A percentile compares a stretch with the other conserved stretches of the same genome.
phyloP scores from a whole-genome alignment of 2,329 filamentous ascomycete genomes.

The Xylariaceae sp. region DNA sequence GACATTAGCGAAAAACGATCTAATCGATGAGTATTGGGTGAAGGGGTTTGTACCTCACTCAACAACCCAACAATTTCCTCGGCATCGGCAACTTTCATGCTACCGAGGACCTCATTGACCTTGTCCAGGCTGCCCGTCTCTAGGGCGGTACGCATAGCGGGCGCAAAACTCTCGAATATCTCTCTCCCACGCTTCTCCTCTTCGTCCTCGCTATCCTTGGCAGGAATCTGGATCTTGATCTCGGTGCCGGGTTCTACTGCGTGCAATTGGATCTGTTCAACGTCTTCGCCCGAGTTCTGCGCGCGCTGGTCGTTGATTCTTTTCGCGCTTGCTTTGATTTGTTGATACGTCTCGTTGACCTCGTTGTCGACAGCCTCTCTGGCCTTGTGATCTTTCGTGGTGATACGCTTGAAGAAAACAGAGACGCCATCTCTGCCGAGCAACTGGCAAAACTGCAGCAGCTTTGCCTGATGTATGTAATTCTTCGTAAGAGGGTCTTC shows the following conservation, averaged over 20 bases:
- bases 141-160: constrained; percentile 77
- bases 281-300: constrained; percentile 57
- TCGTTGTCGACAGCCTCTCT: constrained; percentile 90
- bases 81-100: constrained; percentile 84
- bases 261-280: constrained; percentile 97
- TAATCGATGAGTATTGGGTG: neutral
- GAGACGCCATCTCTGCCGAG: constrained; percentile 84
- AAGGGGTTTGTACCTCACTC: constrained; percentile 55
- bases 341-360: constrained; percentile 80
- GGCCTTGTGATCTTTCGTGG: constrained; percentile 83
- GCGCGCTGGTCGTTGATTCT: constrained; percentile 63
- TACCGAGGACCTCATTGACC: constrained; percentile 82
- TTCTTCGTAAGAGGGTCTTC: constrained; percentile 59
- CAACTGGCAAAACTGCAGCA: constrained; percentile 92
- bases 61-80: constrained; percentile 81
- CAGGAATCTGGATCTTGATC: constrained; percentile 83
- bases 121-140: constrained; percentile 86
- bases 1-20: constrained; percentile 22
- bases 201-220: constrained; percentile 63
- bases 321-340: constrained; percentile 72
- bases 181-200: constrained; percentile 62
- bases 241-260: constrained; percentile 90
- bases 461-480: constrained; percentile 87
- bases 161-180: constrained; percentile 81
- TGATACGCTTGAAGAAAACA: constrained; percentile 95